A percentile compares a stretch with the other conserved stretches of the same genome.
Conservation (phyloP, 371 early-diverging fungal species). For the Rhizopus arrhizus region DNA sequence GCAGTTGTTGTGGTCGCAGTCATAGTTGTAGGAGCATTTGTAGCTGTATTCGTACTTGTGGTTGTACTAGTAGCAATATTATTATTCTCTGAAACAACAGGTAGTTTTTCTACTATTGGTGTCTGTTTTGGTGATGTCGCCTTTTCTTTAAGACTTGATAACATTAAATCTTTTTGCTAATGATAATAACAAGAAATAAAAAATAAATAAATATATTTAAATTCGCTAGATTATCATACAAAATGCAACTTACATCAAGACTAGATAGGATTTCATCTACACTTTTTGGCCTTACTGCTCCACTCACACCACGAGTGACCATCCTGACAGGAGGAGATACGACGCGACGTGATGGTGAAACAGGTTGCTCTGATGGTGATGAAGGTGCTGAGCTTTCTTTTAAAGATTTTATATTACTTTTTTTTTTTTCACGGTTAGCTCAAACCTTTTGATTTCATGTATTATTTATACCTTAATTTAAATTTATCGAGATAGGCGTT, state of each 20-base stretch:
- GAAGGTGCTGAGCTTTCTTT: conserved; percentile 5
- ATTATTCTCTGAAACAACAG: background rate
- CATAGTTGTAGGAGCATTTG: too few species aligned
- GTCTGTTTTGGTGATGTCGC: background rate
- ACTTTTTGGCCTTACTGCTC: conserved; percentile 64
- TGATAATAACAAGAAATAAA: conserved; percentile 9
- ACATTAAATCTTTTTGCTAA: conserved; percentile 10
- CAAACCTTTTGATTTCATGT: background rate
- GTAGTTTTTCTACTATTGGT: background rate
- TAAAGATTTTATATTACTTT: conserved; percentile 11
- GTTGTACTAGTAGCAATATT: too few species aligned
- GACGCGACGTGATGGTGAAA: conserved; percentile 30
- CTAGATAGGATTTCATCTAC: conserved; percentile 62
- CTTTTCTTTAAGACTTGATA: conserved; percentile 1
- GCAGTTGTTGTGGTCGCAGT: conserved; percentile 62
- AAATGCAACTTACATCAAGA: conserved; percentile 37
- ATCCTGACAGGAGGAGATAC: conserved; percentile 71
- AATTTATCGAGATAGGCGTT: conserved; percentile 36
- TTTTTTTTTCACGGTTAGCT: background rate
- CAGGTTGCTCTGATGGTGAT: background rate
- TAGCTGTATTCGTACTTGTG: too few species aligned
- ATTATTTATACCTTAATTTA: conserved; percentile 29
- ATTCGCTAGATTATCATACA: background rate
- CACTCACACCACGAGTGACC: conserved; percentile 74
- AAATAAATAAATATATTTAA: background rate